Evolutionary conservation across 2,329 filamentous ascomycete genomes (phyloP).

Genomic region (Botryotinia calthae): DNA sequence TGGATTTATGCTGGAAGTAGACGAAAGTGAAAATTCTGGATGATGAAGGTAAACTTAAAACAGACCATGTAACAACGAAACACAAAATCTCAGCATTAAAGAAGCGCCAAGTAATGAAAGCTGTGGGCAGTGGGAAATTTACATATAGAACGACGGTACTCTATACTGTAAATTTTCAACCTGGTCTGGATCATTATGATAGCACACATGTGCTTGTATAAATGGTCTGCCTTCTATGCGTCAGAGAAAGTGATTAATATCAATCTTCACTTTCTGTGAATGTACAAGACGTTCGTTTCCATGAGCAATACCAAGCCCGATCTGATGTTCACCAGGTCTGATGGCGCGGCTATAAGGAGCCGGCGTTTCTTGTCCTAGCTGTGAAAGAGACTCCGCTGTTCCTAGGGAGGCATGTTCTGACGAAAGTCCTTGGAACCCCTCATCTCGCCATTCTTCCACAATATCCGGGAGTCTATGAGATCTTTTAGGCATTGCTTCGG

Average conservation of each 20-base stretch:
- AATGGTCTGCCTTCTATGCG: neutral
- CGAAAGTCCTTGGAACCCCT: neutral
- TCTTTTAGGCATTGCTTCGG: neutral
- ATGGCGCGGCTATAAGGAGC: neutral
- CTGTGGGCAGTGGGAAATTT: neutral
- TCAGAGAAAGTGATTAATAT: neutral
- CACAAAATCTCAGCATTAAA: neutral
- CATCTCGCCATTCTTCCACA: neutral
- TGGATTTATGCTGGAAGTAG: constrained; percentile 57
- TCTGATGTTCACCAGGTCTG: neutral
- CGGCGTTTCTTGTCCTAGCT: neutral
- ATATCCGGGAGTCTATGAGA: neutral
- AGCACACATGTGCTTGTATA: neutral
- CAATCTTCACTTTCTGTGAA: neutral
- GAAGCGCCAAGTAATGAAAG: neutral
- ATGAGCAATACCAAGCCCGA: constrained; percentile 9
- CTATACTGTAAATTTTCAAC: neutral
- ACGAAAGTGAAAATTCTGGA: constrained; percentile 25
- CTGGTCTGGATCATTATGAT: neutral
- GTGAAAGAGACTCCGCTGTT: neutral
- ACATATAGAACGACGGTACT: neutral
- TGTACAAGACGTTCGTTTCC: neutral
- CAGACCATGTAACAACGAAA: neutral
- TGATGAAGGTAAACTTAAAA: constrained; percentile 17
- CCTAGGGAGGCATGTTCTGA: neutral